Evolutionary conservation across 371 early-diverging fungal genomes (phyloP), one percentile per base, ranked within the genome.

Genomic region (Capniomyces stellatus): DNA sequence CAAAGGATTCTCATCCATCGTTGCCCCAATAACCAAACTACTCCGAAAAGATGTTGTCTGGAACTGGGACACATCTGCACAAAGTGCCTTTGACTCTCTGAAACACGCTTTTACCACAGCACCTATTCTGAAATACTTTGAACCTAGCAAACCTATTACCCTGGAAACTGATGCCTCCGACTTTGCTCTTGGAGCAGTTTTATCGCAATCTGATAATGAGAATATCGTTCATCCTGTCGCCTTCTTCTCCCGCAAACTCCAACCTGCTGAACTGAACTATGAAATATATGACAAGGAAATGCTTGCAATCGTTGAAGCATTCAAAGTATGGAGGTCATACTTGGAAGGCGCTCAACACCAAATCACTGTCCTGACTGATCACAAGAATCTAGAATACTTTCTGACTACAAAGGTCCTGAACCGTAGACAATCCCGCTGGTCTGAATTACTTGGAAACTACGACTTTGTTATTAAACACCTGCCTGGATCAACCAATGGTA

Each of bases 131-230:
- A 46, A 46, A 10, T 49, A 59, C 39, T 56, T 62, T 29, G 54
- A 74, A 39, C 62, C 59, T 22, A 23, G 30, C 19, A 15, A 23
- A 25, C 62, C 52, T 2, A 58, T 67, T 46, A 43, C 65, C 6
- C 6, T 78, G 13, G 66, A 71, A 59, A 63, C 74, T n/a, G 76
- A 78, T 58, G 70, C 74, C 3, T 73, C 74, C 0, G 58, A 72
- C 53, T 58, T 49, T 51, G 70, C 71, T 28, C 30, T 78, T 31
- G 70, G 71, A 40, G 71, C 58, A 1, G 65, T 76, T 1, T 55
- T 73, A 8, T 56, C 58, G 2, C 76, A 80, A 61, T 28, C 28
- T 27, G 25, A 42, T 10, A 56, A 51, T 22, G 43, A 43, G 0
- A 56, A 62, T 6, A 21, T 42, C 0, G 10, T 41, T 4, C 55